These are phyloP conservation scores for Picea glauca DNA, from an alignment of 75 land plant species.

Conservation along the genomic window DNA sequence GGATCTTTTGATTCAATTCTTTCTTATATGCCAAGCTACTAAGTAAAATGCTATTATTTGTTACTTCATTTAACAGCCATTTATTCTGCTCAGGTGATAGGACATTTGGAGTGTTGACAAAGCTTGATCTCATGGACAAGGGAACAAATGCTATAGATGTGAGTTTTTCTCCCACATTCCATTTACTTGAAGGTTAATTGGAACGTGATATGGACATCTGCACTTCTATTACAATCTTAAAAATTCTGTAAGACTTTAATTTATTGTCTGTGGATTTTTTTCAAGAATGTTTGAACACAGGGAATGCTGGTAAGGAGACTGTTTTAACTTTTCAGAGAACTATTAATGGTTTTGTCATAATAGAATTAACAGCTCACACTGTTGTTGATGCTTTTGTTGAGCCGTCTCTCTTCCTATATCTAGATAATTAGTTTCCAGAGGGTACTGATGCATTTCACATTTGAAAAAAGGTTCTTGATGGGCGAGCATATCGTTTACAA, in stretches of 20 bases:
- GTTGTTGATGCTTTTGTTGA: not conserved
- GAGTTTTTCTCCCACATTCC: not conserved
- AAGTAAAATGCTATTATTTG: no score
- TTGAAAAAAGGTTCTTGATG: conserved; percentile 65
- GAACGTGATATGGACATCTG: no score
- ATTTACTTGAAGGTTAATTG: not conserved
- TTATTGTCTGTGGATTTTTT: not conserved
- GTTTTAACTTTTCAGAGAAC: not conserved
- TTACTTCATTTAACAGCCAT: no score
- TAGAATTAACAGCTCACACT: not conserved
- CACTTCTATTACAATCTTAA: no score
- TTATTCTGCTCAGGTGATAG: conserved; percentile 47
- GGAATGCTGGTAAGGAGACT: not conserved
- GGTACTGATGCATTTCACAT: not conserved
- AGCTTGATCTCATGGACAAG: conserved; percentile 84
- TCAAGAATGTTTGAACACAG: not conserved
- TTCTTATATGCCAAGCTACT: no score
- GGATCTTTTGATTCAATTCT: not conserved
- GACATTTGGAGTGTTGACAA: conserved; percentile 85
- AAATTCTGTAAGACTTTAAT: not conserved
- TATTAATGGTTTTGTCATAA: no score
- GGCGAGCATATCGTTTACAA: conserved; percentile 71
- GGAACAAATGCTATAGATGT: conserved; percentile 86
- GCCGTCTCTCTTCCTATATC: not conserved
- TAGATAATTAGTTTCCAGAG: not conserved